Percentiles rank a stretch among this genome's conserved stretches.
Conservation (phyloP, 2,329 filamentous ascomycete genomes). For the Cladobotryum protrusum region DNA sequence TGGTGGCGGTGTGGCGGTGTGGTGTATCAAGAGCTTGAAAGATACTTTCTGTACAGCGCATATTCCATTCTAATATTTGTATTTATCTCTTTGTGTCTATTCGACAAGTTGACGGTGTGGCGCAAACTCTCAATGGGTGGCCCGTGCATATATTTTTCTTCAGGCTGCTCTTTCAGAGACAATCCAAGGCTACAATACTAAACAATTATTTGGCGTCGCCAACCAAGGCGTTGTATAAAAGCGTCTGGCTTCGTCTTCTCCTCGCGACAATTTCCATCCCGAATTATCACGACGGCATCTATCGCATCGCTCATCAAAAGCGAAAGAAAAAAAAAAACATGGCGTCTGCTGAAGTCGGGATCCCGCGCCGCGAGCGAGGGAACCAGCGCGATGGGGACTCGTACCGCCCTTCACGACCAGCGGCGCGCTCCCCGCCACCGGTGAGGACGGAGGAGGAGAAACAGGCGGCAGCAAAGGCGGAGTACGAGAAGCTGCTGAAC, state of each 20-base stretch:
- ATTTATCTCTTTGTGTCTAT: background rate
- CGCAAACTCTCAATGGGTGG: slow-evolving; percentile 5
- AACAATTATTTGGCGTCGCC: slow-evolving; percentile 2
- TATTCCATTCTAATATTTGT: background rate
- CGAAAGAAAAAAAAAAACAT: slow-evolving; percentile 23
- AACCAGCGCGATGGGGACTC: slow-evolving; percentile 35
- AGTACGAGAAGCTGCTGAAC: slow-evolving; percentile 85
- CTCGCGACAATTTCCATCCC: too few relatives aligned
- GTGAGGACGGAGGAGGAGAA: slow-evolving; percentile 70
- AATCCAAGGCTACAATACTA: too few relatives aligned
- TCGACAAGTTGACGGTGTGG: slow-evolving; percentile 2
- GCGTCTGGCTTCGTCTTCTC: too few relatives aligned
- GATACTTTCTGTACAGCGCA: background rate
- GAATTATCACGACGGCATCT: too few relatives aligned
- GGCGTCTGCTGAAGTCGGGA: slow-evolving; percentile 40
- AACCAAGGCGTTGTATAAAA: background rate
- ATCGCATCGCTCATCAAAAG: background rate
- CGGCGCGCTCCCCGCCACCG: slow-evolving; percentile 29
- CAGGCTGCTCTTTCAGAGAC: background rate
- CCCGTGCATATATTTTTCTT: slow-evolving; percentile 21
- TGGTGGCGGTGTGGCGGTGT: background rate
- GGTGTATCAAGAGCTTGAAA: background rate
- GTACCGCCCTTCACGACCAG: slow-evolving; percentile 38
- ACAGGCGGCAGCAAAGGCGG: slow-evolving; percentile 80
- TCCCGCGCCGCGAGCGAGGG: slow-evolving; percentile 33